These are phyloP conservation scores for Lasiosphaeria miniovina DNA, from an alignment of 495 filamentous ascomycete species.

Conservation along the genomic window DNA sequence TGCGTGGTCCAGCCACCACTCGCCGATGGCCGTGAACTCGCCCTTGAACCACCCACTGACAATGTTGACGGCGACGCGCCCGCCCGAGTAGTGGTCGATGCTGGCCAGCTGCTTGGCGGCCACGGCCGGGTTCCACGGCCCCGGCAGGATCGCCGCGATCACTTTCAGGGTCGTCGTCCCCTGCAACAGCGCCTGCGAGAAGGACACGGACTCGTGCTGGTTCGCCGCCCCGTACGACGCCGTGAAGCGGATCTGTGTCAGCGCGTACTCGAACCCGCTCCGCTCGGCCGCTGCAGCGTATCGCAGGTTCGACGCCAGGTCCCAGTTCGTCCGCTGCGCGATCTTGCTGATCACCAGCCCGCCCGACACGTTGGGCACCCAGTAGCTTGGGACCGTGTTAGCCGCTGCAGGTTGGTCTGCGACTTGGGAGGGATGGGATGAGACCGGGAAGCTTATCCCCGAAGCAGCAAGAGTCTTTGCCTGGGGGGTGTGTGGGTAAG, in stretches of 20 bases:
- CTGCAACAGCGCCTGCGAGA: conserved; percentile 47
- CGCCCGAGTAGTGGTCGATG: conserved; percentile 48
- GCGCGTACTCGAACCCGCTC: conserved; percentile 46
- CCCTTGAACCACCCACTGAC: conserved; percentile 51
- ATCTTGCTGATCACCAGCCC: conserved; percentile 49
- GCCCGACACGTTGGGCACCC: conserved; percentile 51
- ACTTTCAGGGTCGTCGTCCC: conserved; percentile 42
- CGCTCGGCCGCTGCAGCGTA: conserved; percentile 46
- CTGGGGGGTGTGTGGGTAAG: no score
- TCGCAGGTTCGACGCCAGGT: conserved; percentile 40
- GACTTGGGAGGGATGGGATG: background rate
- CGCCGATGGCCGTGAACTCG: conserved; percentile 48
- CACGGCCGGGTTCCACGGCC: conserved; percentile 49
- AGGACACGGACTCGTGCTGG: conserved; percentile 50
- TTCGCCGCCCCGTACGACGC: conserved; percentile 48
- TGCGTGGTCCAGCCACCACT: conserved; percentile 52
- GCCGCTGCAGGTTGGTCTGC: background rate
- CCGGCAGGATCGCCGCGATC: conserved; percentile 49
- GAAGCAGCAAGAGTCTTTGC: no score
- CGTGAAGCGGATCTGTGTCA: conserved; percentile 50
- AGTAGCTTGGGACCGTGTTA: conserved; percentile 32
- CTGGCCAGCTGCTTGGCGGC: conserved; percentile 50
- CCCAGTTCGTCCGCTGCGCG: conserved; percentile 45
- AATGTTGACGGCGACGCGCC: conserved; percentile 47
- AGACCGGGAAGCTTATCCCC: no score